Evolutionary conservation across 495 filamentous ascomycete genomes (phyloP).

Genomic region (Neurospora sp.): DNA sequence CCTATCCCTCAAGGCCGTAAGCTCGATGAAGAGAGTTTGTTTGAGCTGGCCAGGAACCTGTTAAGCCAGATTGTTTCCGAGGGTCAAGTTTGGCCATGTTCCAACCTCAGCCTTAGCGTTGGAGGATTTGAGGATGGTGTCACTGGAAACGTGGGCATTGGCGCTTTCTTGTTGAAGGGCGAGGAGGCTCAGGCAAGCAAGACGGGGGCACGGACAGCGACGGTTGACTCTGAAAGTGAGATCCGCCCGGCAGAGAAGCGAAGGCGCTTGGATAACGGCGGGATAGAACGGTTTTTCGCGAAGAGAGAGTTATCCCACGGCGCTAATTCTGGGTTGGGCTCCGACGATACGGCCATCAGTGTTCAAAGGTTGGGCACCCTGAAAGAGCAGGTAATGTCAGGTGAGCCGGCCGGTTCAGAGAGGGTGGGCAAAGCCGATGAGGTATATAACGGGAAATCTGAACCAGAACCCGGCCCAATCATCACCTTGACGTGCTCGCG

Average conservation of each 20-base stretch:
- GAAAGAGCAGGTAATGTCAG: slow-evolving; percentile 2
- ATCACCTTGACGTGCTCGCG: slow-evolving; percentile 51
- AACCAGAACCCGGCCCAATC: slow-evolving; percentile 28
- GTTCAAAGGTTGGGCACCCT: slow-evolving; percentile 16
- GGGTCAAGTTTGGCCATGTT: slow-evolving; percentile 75
- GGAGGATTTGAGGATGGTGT: slow-evolving; percentile 85
- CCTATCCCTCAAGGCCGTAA: slow-evolving; percentile 68
- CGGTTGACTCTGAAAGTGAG: slow-evolving; percentile 15
- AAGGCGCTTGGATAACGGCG: slow-evolving; percentile 37
- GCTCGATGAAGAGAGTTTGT: slow-evolving; percentile 64
- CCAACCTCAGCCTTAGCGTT: slow-evolving; percentile 74
- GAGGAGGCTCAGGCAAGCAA: slow-evolving; percentile 52
- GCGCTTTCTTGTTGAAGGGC: slow-evolving; percentile 71
- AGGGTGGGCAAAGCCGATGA: slow-evolving; percentile 5
- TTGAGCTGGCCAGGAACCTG: slow-evolving; percentile 65
- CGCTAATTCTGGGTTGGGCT: slow-evolving; percentile 16
- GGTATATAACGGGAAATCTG: slow-evolving; percentile 9
- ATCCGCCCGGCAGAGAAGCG: slow-evolving; percentile 40
- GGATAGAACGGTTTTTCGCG: slow-evolving; percentile 52
- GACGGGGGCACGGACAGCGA: slow-evolving; percentile 12
- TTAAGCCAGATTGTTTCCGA: slow-evolving; percentile 69
- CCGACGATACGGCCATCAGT: slow-evolving; percentile 14
- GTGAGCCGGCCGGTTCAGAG: slow-evolving; percentile 1
- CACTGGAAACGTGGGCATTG: slow-evolving; percentile 74
- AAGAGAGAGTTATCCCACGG: slow-evolving; percentile 22